Base-by-base conservation (phyloP, 371 early-diverging fungal species). In the Apophysomyces trapeziformis region DNA sequence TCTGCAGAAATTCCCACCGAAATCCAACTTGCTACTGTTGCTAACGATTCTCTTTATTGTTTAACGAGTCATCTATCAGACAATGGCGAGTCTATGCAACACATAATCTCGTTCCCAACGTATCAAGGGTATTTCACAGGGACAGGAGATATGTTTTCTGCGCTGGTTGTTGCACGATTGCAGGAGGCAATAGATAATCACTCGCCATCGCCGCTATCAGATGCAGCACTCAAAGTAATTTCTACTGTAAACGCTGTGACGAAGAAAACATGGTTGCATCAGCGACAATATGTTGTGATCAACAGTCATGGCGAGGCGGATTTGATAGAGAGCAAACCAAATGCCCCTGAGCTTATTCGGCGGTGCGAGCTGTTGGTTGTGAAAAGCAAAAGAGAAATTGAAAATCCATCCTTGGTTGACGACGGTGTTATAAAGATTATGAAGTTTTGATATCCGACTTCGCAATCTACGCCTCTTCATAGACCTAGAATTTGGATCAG, bases 131-230 rank as follows among this genome's bases (percentile, higher is more conserved):
- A 88, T 57, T 97, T 95, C 68, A 94, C 93, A 0, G 97, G 97
- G n/a, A 93, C 96, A 1, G 97, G 96, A 35, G 96, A 97, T 71
- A 60, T 97, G 57, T 94, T 95, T 64, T 82, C 94, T 1, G 89
- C 94, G 0, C 65, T 96, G 39, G 59, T 91, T 5, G 75, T 93
- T 13, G 95, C 95, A 6, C 73, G 88, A 5, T 68, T 70, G 16
- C 73, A 77, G 21, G 69, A 73, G 58, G 65, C 71, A 8, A 58
- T 74, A 0, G 65, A 65, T 7, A 54, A 57, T 26, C 60, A 44
- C 0, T 65, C 68, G 0, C 21, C 54, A 18, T 18, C 21, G 5
- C 21, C 54, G 9, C 63, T 76, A 41, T 70, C 72, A 0, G 63
- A 73, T 5, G 89, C 88, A 2, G 82, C 83, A 16, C 77, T 85